Percentiles rank a stretch among this genome's conserved stretches.
Conservation (phyloP, 1,284 basidiomycete genomes). For the Microbotryum silenes-acaulis region DNA sequence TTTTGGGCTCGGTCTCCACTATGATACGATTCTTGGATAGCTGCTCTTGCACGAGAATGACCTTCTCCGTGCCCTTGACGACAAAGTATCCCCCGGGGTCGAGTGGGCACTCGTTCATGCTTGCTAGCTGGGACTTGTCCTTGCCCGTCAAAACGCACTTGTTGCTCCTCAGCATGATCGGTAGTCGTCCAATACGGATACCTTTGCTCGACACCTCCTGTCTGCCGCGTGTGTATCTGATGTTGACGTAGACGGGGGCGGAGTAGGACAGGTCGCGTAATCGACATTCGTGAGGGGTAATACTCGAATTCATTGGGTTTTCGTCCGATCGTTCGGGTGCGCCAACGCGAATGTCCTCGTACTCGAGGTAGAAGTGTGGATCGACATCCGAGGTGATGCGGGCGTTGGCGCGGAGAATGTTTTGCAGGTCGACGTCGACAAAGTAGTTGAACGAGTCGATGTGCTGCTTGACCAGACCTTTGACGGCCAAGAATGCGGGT, state of each 20-base stretch:
- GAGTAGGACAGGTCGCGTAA: constrained; percentile 93
- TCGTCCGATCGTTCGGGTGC: constrained; percentile 83
- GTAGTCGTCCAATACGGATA: constrained; percentile 83
- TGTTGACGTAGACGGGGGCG: constrained; percentile 87
- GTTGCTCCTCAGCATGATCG: constrained; percentile 94
- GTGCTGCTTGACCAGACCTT: constrained; percentile 98
- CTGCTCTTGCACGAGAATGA: constrained; percentile 98
- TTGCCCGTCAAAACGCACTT: constrained; percentile 81
- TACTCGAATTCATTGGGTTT: constrained; percentile 66
- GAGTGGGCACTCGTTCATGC: constrained; percentile 92
- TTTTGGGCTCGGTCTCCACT: constrained; percentile 85
- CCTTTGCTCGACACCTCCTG: constrained; percentile 76
- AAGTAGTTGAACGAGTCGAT: constrained; percentile 99
- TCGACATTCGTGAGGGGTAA: constrained; percentile 97
- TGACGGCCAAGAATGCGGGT: constrained; percentile 90
- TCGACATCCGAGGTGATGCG: constrained; percentile 94
- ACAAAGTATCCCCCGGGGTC: constrained; percentile 99
- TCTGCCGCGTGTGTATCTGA: constrained; percentile 90
- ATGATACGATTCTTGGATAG: constrained; percentile 99
- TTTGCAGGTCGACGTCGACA: constrained; percentile 92
- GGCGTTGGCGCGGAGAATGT: constrained; percentile 88
- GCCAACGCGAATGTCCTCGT: constrained; percentile 88
- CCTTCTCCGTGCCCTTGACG: constrained; percentile 98
- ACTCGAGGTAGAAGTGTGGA: constrained; percentile 94
- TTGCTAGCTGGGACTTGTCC: constrained; percentile 71